These are phyloP conservation scores for Mycena galopus DNA, from an alignment of 768 basidiomycete species.

Conservation along the genomic window DNA sequence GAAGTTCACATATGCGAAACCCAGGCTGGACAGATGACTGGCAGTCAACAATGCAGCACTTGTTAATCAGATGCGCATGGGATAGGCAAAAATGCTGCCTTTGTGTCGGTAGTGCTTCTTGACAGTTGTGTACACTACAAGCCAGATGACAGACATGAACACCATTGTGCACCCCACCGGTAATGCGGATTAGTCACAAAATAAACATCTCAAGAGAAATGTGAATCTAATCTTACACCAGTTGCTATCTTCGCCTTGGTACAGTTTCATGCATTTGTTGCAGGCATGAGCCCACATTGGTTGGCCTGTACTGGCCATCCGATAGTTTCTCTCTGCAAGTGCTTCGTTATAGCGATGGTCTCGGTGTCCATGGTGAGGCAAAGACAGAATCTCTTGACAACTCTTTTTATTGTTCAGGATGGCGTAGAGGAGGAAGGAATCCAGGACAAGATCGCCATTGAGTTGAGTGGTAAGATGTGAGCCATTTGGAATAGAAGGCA, in stretches of 20 bases:
- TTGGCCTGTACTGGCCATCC: slow-evolving; percentile 21
- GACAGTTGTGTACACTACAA: slow-evolving; percentile 16
- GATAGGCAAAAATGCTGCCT: not conserved
- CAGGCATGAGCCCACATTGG: slow-evolving; percentile 25
- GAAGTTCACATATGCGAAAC: not conserved
- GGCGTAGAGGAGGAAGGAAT: not conserved
- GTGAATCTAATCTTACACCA: slow-evolving; percentile 8
- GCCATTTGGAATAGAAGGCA: not conserved
- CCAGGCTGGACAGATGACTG: not conserved
- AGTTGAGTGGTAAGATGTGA: not conserved
- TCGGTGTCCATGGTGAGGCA: slow-evolving; percentile 2
- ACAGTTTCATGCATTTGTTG: slow-evolving; percentile 9
- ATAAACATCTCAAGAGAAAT: not conserved
- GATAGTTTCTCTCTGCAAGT: not conserved
- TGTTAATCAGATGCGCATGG: not conserved
- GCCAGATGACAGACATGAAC: not conserved
- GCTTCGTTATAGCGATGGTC: not conserved
- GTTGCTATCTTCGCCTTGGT: not conserved
- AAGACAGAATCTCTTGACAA: not conserved
- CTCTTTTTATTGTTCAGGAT: not conserved
- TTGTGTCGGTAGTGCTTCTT: not conserved
- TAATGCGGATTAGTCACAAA: not conserved
- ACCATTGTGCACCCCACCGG: slow-evolving; percentile 10
- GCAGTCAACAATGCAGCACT: slow-evolving; percentile 10
- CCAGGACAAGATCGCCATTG: not conserved